Percentiles rank a stretch among this genome's conserved stretches.
These are phyloP conservation scores for Hemerocallis citrina DNA, from an alignment of 106 monocot genomes.

Conservation along the genomic window DNA sequence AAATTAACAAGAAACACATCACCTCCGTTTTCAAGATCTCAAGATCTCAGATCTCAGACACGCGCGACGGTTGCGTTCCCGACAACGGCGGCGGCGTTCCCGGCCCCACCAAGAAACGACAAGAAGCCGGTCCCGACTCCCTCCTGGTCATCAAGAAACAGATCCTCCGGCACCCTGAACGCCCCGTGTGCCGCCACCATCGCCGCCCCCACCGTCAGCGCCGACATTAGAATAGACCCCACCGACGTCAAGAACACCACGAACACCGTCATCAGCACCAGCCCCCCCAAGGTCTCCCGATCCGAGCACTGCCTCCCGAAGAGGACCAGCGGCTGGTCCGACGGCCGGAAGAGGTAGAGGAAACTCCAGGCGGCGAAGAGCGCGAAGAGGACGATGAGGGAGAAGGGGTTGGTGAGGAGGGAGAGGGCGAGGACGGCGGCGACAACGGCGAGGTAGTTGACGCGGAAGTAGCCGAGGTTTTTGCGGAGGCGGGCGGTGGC, in stretches of 20 bases:
- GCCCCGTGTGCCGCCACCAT: constrained; percentile 53
- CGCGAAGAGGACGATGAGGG: constrained; percentile 50
- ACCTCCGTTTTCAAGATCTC: too few relatives aligned
- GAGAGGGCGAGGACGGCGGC: constrained; percentile 35
- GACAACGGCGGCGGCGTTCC: constrained; percentile 5
- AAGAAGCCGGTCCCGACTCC: constrained; percentile 35
- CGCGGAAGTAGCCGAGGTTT: constrained; percentile 44
- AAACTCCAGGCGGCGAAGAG: constrained; percentile 73
- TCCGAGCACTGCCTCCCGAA: constrained; percentile 61
- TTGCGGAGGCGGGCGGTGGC: constrained; percentile 38
- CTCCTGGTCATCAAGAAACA: constrained; percentile 71
- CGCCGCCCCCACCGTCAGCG: constrained; percentile 29
- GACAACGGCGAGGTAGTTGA: constrained; percentile 38
- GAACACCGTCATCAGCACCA: constrained; percentile 37
- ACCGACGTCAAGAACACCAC: constrained; percentile 53
- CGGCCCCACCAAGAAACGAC: constrained; percentile 42
- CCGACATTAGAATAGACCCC: constrained; percentile 62
- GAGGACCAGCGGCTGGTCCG: constrained; percentile 60
- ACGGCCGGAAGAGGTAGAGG: constrained; percentile 68
- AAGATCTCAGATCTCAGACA: constrained; percentile 15
- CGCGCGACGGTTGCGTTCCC: constrained; percentile 10
- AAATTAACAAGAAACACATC: too few relatives aligned
- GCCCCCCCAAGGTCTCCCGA: constrained; percentile 55
- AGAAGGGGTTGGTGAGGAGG: constrained; percentile 37
- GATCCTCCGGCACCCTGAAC: constrained; percentile 60